Evolutionary conservation across 805 yeast species (phyloP), one percentile per base, ranked within the genome.

Genomic region (Kuraishia piskuri): DNA sequence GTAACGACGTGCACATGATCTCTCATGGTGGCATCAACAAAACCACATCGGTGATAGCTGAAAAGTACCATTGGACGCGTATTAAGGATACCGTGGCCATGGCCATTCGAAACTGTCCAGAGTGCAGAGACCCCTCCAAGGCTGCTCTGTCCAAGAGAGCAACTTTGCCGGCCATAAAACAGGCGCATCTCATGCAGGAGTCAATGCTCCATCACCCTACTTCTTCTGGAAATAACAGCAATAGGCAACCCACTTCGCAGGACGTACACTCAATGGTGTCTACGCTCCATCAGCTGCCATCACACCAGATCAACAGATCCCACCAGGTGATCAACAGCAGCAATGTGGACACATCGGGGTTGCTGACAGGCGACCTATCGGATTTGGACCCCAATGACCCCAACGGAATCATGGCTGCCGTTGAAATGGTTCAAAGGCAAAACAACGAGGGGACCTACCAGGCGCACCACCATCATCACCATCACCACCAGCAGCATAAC

Each of bases 1-100:
- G 91, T 36, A 76, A 81, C 8, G 86, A 84, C 48, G 70, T 82
- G 21, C 99, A 92, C 65, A 64, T 76, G 57, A 67, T 76, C 21
- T 79, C 77, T 48, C 99, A 92, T 64, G 84, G 84, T 12, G 98
- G 98, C 10, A 90, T 92, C 57, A 92, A 92, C 69, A 88, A 85
- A 62, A 84, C 96, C 1, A 90, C 97, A 0, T 72, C 92, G 0
- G 70, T 78, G 19, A 80, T 94, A 19, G 80, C 91, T 1, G 94
- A 87, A 57, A 79, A 80, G 59, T 92, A 87, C 60, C 96, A 90
- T 66, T 92, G 98, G 97, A 80, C 90, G 1, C 79, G 96, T 51
- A 87, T 92, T 57, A 91, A 94, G 68, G 90, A 82, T 54, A 89
- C 96, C 0, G 97, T 88, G 1, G 83, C 87, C 0, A 80, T 82